Percentiles rank a stretch among this genome's conserved stretches.
Conservation (phyloP, 2,329 filamentous ascomycete genomes). For the Coniochaeta sp. region DNA sequence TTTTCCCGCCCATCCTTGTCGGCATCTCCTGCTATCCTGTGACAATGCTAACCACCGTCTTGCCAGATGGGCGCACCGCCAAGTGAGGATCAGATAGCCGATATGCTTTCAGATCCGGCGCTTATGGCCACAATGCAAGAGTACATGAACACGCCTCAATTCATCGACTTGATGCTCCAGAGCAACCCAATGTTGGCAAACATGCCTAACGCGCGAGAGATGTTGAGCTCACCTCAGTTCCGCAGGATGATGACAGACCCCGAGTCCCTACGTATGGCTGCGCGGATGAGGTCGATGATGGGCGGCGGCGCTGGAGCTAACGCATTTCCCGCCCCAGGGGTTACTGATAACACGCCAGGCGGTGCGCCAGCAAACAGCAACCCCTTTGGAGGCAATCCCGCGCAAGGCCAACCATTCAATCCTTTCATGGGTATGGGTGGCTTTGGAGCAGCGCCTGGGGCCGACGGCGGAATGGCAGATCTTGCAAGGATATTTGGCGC, state of each 20-base stretch:
- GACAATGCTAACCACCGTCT: background rate
- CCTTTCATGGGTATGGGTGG: conserved; percentile 10
- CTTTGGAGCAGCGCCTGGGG: conserved; percentile 12
- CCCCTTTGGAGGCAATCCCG: background rate
- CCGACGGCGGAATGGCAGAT: background rate
- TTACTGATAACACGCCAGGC: conserved; percentile 76
- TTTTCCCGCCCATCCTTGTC: background rate
- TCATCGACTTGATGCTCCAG: conserved; percentile 92
- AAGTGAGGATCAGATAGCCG: conserved; percentile 70
- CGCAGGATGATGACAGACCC: conserved; percentile 91
- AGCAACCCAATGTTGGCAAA: conserved; percentile 76
- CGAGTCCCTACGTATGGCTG: conserved; percentile 71
- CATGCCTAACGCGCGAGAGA: conserved; percentile 69
- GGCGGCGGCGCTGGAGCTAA: conserved; percentile 36
- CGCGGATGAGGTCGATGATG: conserved; percentile 72
- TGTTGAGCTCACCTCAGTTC: conserved; percentile 83
- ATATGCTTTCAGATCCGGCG: conserved; percentile 83
- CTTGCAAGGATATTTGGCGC: conserved; percentile 4
- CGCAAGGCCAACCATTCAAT: conserved; percentile 7
- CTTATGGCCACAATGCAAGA: conserved; percentile 86
- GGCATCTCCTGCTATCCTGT: conserved; percentile 3
- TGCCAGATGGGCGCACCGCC: conserved; percentile 75
- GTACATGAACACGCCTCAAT: conserved; percentile 87
- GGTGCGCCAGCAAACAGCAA: conserved; percentile 28
- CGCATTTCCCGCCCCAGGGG: conserved; percentile 82